phyloP scores from a whole-genome alignment of 768 basidiomycete species.

The Tephrocybe sp. region DNA sequence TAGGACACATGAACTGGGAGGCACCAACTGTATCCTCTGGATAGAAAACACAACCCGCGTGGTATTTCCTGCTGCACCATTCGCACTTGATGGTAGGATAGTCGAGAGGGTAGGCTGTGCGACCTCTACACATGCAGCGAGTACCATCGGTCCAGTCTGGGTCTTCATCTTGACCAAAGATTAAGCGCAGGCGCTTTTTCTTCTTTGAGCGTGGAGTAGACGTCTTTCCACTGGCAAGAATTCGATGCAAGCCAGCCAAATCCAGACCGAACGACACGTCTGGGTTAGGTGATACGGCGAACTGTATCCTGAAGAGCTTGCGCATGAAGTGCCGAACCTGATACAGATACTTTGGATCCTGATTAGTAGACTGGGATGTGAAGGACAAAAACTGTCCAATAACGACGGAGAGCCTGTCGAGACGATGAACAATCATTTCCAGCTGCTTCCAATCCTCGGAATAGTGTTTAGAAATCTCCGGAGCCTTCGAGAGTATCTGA shows the following conservation, averaged over 20 bases:
- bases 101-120: conserved; percentile 56
- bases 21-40: conserved; percentile 40
- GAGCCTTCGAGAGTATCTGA: conserved; percentile 67
- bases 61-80: conserved; percentile 64
- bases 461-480: conserved; percentile 76
- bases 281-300: conserved; percentile 80
- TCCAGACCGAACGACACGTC: conserved; percentile 83
- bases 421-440: conserved; percentile 75
- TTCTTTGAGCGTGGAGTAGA: conserved; percentile 52
- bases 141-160: conserved; percentile 73
- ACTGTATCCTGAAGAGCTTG: conserved; percentile 86
- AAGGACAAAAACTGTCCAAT: conserved; percentile 82
- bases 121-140: conserved; percentile 79
- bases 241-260: conserved; percentile 79
- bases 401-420: conserved; percentile 70
- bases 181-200: conserved; percentile 57
- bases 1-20: conserved; percentile 62
- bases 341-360: conserved; percentile 73
- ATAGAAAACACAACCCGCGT: conserved; percentile 76
- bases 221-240: conserved; percentile 70
- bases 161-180: conserved; percentile 77
- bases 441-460: conserved; percentile 80
- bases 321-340: conserved; percentile 91
- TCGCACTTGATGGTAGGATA: conserved; percentile 71
- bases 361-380: conserved; percentile 67